phyloP scores from a whole-genome alignment of 2,329 filamentous ascomycete species.

The Neopestalotiopsis sp. region DNA sequence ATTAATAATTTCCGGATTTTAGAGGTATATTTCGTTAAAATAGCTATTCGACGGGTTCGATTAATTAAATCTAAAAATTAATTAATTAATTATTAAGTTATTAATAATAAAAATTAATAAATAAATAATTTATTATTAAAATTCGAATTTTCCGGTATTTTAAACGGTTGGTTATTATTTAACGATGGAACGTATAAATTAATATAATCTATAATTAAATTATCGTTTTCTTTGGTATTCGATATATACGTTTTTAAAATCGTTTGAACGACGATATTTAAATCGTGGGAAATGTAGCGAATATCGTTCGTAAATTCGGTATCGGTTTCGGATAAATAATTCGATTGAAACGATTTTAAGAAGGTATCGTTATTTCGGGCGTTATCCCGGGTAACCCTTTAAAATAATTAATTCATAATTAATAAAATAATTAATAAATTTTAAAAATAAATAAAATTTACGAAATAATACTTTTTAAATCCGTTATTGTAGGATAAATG shows the following conservation, averaged over 20 bases:
- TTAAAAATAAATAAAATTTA: neutral
- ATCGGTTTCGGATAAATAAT: neutral
- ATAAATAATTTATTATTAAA: neutral
- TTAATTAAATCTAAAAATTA: slow-evolving; percentile 8
- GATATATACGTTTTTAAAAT: slow-evolving; percentile 8
- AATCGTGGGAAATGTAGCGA: neutral
- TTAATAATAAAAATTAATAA: neutral
- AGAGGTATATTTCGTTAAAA: slow-evolving; percentile 3
- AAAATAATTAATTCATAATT: neutral
- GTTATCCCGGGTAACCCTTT: slow-evolving; percentile 5
- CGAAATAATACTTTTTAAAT: neutral
- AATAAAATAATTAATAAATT: slow-evolving; percentile 6
- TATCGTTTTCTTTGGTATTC: neutral
- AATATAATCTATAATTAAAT: neutral
- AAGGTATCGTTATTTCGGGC: neutral
- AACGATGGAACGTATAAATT: neutral
- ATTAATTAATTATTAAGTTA: slow-evolving; percentile 1
- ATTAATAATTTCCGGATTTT: neutral
- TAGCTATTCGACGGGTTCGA: neutral
- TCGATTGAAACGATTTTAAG: neutral
- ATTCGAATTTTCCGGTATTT: too few species aligned
- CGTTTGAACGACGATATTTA: slow-evolving; percentile 5
- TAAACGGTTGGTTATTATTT: neutral
- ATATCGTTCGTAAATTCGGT: slow-evolving; percentile 2
- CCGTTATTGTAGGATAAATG: neutral